Evolutionary conservation across 2,329 filamentous ascomycete genomes (phyloP), one percentile per base, ranked within the genome.

Genomic region (Colletotrichum tropicicola): DNA sequence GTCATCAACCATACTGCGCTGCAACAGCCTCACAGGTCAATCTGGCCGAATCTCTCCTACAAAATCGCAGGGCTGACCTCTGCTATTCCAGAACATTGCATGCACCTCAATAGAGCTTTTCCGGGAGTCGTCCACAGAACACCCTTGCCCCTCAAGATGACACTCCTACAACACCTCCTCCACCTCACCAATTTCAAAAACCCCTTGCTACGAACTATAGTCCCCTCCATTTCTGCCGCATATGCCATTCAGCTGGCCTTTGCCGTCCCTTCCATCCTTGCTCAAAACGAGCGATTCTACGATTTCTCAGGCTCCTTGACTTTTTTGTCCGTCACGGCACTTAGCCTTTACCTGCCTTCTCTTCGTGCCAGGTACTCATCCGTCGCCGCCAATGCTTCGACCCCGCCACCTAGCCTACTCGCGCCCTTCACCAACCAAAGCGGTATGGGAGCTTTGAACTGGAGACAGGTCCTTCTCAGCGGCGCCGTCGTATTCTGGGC

Each of bases 281-380:
- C 80, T 30, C 83, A 88, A 70, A 85, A 86, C 6, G 90, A 92
- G 72, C 84, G 86, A 37, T 91, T 90, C 80, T 92, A 90, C 73
- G 90, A 92, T 73, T 75, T 90, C 49, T 89, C 87, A 2, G 90
- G 90, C 49, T 89, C 88, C 13, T 71, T 90, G 30, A 91, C 89
- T 3, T 91, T 90, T 72, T 81, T 92, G 37, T 86, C 87, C 57
- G 89, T 89, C 73, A 87, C 87, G 13, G 85, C 86, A 0, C 75
- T 91, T 27, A 87, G 85, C 63, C 78, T 92, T 15, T 88, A 86
- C 68, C 79, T 91, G 15, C 89, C 89, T 0, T 82, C 83, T 4
- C 77, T 90, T 59, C 81, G 88, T 43, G 85, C 85, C 13, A 80
- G 82, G 45, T 80, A 80, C 54, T 82, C 83, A 1, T 70, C 77